Evolutionary conservation across 2,329 filamentous ascomycete species (phyloP).

Genomic region (Alternaria arbusti): DNA sequence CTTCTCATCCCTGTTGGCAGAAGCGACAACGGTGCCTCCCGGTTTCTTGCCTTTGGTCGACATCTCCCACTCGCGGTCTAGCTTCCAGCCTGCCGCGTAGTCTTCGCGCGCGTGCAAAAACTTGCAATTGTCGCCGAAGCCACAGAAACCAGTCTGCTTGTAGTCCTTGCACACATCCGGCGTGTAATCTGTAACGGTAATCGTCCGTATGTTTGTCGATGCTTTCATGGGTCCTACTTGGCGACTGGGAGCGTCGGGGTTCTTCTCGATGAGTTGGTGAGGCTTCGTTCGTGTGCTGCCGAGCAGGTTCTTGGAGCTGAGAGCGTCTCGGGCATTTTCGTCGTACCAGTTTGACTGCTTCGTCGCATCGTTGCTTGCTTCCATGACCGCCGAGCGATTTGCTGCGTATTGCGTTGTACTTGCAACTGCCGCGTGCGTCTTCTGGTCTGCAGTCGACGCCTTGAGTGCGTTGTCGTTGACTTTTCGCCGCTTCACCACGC

Average conservation of each 20-base stretch:
- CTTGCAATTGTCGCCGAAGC: conserved; percentile 82
- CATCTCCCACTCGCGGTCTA: conserved; percentile 93
- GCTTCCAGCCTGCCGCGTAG: conserved; percentile 91
- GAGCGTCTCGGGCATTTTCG: conserved; percentile 63
- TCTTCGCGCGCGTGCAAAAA: conserved; percentile 78
- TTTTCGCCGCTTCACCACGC: conserved; percentile 78
- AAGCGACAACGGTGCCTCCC: conserved; percentile 61
- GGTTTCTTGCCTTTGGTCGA: conserved; percentile 69
- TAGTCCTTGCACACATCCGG: conserved; percentile 97
- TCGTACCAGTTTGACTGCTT: conserved; percentile 91
- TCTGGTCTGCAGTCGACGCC: conserved; percentile 65
- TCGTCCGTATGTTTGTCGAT: conserved; percentile 85
- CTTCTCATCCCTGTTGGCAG: conserved; percentile 58
- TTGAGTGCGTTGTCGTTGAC: conserved; percentile 71
- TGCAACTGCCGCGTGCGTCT: conserved; percentile 46
- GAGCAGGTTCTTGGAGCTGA: conserved; percentile 63
- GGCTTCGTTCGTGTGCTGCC: conserved; percentile 60
- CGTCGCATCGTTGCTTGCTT: conserved; percentile 82
- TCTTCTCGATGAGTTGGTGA: conserved; percentile 74
- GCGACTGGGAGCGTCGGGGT: conserved; percentile 72
- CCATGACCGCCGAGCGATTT: conserved; percentile 67
- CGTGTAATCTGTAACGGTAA: conserved; percentile 88
- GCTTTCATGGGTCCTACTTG: conserved; percentile 87
- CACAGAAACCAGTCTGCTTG: conserved; percentile 71
- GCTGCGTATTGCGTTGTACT: conserved; percentile 63